Evolutionary conservation across 257 asterid genomes (phyloP), one percentile per base, ranked within the genome.

Genomic region (Cynanchum wilfordii): DNA sequence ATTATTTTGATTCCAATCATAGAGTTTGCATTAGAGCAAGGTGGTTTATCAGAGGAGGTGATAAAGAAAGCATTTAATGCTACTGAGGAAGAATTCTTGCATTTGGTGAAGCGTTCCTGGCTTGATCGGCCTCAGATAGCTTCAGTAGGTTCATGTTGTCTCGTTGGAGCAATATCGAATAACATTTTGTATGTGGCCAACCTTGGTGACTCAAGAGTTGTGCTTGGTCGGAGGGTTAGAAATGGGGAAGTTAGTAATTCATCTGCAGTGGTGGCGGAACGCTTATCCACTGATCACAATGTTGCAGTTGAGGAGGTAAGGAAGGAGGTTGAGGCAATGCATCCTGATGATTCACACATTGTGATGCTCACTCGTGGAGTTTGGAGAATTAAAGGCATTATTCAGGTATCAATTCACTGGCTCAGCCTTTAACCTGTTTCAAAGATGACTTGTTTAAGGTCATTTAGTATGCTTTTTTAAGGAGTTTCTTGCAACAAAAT

Each of bases 301-400:
- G 86, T 82, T 70, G 83, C 78, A 54, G 76, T 59, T 54, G 86
- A 82, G 69, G 80, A 79, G 69, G 80, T 82, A 20, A 79, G 86
- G 82, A 82, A 79, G 72, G 86, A 79, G 68, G 76, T 82, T n/a
- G 82, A 70, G 72, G 84, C 86, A 25, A 75, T 82, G 51, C 86
- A 82, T 74, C 86, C 86, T 12, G 86, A 82, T 68, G 86, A 82
- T 77, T 76, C 84, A 22, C 76, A 79, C 62, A n/a, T 82, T 38
- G 86, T 82, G 5, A 74, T 82, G 29, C 60, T 79, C 65, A 71
- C 76, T 55, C 86, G 58, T 3, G 86, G 86, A 68, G 86, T 79
- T 71, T 82, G 86, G 86, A 76, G 86, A 75, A 79, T 82, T 45
- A 82, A 79, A 73, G 86, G 84, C 63, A 82, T 82, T 62, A 82